phyloP scores from a whole-genome alignment of 805 yeast species.

The Monosporozyma solicola region DNA sequence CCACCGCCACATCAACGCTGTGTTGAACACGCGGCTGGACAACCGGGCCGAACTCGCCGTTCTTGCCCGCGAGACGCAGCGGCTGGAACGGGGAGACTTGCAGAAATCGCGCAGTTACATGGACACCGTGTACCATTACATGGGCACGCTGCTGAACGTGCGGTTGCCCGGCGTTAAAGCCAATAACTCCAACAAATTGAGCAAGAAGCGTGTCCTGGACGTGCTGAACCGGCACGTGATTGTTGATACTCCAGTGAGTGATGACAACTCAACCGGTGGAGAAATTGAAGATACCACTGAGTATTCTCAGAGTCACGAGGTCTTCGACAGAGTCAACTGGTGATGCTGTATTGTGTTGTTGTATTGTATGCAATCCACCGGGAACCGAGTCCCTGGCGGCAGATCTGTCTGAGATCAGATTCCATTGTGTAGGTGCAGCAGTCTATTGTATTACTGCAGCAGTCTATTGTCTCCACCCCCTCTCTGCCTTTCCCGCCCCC shows the following conservation, averaged over 20 bases:
- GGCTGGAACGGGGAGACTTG: conserved; percentile 12
- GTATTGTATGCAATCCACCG: neutral
- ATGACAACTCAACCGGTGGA: too few relatives aligned
- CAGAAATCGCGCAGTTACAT: conserved; percentile 11
- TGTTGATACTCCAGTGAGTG: too few relatives aligned
- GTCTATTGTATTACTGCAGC: too few relatives aligned
- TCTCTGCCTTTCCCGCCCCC: too few relatives aligned
- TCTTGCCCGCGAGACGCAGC: conserved; percentile 3
- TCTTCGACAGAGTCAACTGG: too few relatives aligned
- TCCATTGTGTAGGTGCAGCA: too few relatives aligned
- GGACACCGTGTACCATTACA: conserved; percentile 10
- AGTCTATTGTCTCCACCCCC: too few relatives aligned
- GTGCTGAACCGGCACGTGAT: neutral
- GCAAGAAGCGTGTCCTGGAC: too few relatives aligned
- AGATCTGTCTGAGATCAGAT: neutral
- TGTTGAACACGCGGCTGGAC: conserved; percentile 9
- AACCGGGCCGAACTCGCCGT: conserved; percentile 15
- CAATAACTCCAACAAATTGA: too few relatives aligned
- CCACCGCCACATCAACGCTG: neutral
- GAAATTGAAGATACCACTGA: too few relatives aligned
- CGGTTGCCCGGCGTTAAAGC: neutral
- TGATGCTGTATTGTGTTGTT: too few relatives aligned
- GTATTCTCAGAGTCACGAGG: too few relatives aligned
- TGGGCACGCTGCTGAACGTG: neutral
- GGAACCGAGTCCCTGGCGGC: neutral